A percentile compares a stretch with the other conserved stretches of the same genome.
Conservation (phyloP, 176 grass and related monocot species). For the Alloteropsis semialata region DNA sequence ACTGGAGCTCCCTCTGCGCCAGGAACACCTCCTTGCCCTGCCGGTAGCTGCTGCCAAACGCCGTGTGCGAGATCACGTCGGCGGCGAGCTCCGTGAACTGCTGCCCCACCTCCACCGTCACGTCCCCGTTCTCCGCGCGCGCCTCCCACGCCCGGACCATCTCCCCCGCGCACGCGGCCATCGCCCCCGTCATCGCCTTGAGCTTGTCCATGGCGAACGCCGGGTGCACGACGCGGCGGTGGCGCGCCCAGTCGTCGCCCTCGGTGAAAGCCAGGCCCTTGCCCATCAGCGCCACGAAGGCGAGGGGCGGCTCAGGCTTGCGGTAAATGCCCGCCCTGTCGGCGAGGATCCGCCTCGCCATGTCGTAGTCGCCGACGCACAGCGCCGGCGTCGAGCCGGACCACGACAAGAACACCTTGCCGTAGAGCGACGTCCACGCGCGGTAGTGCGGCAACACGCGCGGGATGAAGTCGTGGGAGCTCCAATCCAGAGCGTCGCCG, state of each 20-base stretch:
- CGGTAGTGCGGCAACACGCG: constrained; percentile 36
- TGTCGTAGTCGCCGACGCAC: no score
- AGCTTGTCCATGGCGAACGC: no score
- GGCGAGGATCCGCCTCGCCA: constrained; percentile 50
- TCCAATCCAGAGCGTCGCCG: constrained; percentile 23
- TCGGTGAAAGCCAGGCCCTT: constrained; percentile 34
- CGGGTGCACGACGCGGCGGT: no score
- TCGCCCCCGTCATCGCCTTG: no score
- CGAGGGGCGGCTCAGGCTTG: constrained; percentile 6
- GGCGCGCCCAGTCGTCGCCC: no score
- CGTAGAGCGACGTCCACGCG: constrained; percentile 34
- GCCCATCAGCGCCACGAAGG: constrained; percentile 43
- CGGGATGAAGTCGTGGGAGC: constrained; percentile 49
- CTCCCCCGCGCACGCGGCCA: no score
- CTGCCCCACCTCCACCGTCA: constrained; percentile 36
- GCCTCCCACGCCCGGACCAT: no score
- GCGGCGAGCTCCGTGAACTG: constrained; percentile 62
- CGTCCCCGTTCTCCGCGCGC: no score
- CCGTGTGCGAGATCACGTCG: constrained; percentile 64
- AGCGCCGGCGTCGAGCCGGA: constrained; percentile 29
- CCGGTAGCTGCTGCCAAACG: constrained; percentile 62
- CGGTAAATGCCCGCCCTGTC: constrained; percentile 36
- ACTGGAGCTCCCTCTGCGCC: constrained; percentile 54
- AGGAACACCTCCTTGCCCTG: constrained; percentile 69
- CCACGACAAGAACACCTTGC: constrained; percentile 53